A percentile compares a stretch with the other conserved stretches of the same genome.
Evolutionary conservation across 495 filamentous ascomycete genomes (phyloP).

Genomic region (Xylaria scruposa): DNA sequence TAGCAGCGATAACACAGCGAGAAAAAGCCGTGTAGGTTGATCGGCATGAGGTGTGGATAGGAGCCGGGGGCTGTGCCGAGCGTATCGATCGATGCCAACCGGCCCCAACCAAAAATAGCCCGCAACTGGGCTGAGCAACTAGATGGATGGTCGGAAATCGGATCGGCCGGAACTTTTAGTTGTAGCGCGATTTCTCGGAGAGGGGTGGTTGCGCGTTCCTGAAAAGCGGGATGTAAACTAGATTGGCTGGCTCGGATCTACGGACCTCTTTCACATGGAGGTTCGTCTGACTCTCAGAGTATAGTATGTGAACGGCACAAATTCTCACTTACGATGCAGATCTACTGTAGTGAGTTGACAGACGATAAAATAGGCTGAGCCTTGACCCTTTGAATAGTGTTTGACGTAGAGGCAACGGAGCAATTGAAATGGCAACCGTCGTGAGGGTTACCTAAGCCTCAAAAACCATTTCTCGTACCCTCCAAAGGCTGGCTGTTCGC

Average conservation of each 20-base stretch:
- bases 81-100: neutral
- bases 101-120: neutral
- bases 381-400: too few species aligned
- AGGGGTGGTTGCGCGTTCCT: neutral
- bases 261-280: neutral
- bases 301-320: neutral
- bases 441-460: too few species aligned
- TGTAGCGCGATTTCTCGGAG: neutral
- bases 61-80: neutral
- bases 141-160: neutral
- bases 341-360: too few species aligned
- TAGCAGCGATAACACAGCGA: neutral
- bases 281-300: neutral
- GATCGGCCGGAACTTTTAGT: neutral
- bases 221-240: constrained; percentile 5
- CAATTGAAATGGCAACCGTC: too few species aligned
- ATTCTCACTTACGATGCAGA: too few species aligned
- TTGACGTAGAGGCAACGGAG: too few species aligned
- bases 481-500: too few species aligned
- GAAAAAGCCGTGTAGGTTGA: neutral
- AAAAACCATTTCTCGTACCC: too few species aligned
- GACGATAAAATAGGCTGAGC: too few species aligned
- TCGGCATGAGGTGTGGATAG: neutral
- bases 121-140: neutral
- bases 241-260: neutral